phyloP scores from a whole-genome alignment of 1,284 basidiomycete genomes.

The Tilletiaria anomala region DNA sequence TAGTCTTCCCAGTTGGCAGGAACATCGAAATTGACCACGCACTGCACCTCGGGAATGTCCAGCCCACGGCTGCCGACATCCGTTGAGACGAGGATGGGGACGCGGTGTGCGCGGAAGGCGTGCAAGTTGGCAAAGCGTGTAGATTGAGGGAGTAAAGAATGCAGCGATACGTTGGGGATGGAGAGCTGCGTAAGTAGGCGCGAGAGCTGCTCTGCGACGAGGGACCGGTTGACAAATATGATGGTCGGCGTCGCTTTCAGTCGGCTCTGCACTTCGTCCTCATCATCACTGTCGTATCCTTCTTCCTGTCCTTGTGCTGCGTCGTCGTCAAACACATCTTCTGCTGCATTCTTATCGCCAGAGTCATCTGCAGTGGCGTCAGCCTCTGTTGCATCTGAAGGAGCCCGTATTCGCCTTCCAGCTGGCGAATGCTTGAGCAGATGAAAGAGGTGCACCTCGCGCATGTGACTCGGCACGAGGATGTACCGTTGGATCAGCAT shows the following conservation, averaged over 20 bases:
- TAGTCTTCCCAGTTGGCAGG: slow-evolving; percentile 52
- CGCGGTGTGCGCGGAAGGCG: slow-evolving; percentile 60
- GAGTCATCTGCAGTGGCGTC: slow-evolving; percentile 30
- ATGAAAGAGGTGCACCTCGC: slow-evolving; percentile 82
- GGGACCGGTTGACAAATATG: slow-evolving; percentile 77
- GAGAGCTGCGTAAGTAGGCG: slow-evolving; percentile 54
- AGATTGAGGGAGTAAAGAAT: slow-evolving; percentile 81
- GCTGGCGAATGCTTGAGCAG: slow-evolving; percentile 63
- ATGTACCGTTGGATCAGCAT: slow-evolving; percentile 77
- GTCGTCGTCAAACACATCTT: slow-evolving; percentile 2
- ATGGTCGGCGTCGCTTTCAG: slow-evolving; percentile 65
- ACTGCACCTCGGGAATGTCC: slow-evolving; percentile 55
- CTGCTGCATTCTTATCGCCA: slow-evolving; percentile 18
- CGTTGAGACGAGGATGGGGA: slow-evolving; percentile 33
- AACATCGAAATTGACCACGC: slow-evolving; percentile 93
- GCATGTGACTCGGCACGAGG: slow-evolving; percentile 84
- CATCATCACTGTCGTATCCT: slow-evolving; percentile 1
- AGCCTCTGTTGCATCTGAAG: no score
- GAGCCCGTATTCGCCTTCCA: slow-evolving; percentile 37
- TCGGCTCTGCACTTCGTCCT: slow-evolving; percentile 45
- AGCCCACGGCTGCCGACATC: slow-evolving; percentile 38
- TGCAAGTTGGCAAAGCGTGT: slow-evolving; percentile 69
- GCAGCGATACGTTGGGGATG: slow-evolving; percentile 74
- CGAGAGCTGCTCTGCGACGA: slow-evolving; percentile 63
- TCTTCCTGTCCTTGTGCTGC: slow-evolving; percentile 1